Evolutionary conservation across 139 green algal species (phyloP), one percentile per base, ranked within the genome.

Genomic region (Haematococcus lacustris): DNA sequence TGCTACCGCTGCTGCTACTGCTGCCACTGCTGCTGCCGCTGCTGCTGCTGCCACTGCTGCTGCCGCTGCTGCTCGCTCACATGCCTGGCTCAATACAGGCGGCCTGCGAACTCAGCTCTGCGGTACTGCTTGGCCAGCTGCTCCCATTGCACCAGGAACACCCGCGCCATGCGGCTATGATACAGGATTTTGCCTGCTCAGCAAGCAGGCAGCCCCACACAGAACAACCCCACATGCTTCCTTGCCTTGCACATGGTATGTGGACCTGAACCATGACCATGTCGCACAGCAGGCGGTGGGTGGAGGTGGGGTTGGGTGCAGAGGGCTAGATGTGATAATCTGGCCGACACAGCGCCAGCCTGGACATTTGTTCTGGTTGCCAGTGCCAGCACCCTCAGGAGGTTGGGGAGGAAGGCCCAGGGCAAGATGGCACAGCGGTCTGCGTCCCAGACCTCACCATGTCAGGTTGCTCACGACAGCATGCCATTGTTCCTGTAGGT

Each of bases 101-200:
- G 64, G 64, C 30, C 64, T 28, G 32, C 64, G 51, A 51, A 70
- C 23, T 51, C 7, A 6, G 64, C 37, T 23, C 64, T 23, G 23
- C 37, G 64, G 37, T 70, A 70, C 21, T 9, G 35, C 13, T 57
- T 39, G 25, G 35, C 28, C 40, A 72, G 67, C 39, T 72, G 41
- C 30, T n/a, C 41, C 67, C 67, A 72, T 68, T 86, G 81, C 68
- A 86, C 81, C 25, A 83, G 71, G 13, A 96, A 82, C 1, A 78
- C 33, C 74, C 92, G 83, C 33, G 92, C 83, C 51, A 95, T 70
- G 1, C 84, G 65, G 5, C 68, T 68, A 32, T 83, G 68, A 76
- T 97, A 95, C 47, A 97, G 43, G n/a, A 97, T 89, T 64, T 88
- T 89, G 32, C 88, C 92, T 39, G 26, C 53, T 21, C 9, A 30